Base-by-base conservation (phyloP, 1,284 basidiomycete genomes). In the Melampsora larici-populina region DNA sequence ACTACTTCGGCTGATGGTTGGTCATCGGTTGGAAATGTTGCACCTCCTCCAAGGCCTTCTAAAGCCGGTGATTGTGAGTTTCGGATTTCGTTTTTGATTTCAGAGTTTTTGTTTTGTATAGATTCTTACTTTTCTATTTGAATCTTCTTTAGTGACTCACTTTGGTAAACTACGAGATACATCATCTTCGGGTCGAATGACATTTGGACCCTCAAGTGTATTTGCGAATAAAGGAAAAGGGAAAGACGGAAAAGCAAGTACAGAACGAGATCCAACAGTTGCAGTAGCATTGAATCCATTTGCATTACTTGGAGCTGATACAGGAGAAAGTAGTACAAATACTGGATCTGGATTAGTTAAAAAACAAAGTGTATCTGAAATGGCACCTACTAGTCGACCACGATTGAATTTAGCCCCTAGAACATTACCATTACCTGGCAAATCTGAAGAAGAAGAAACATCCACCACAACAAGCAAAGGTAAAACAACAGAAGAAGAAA, bases 1-100 rank as follows among this genome's bases (percentile, higher is more conserved):
- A 33, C 62, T 9, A 43, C 49, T 26, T 21, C 46, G 6, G 67
- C 51, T 15, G 74, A 70, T 51, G 67, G 74, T 31, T 77, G 74
- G 74, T 70, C 60, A 17, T 58, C 74, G 5, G 67, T 77, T 48
- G 65, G 65, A 17, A 33, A 21, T 24, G 40, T 64, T n/a, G 74
- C 74, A 21, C 73, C 73, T 36, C 63, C 65, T 60, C 66, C 74
- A 33, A 49, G 67, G 7, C 74, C 67, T 9, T 63, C 74, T 6
- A 77, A 77, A 70, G 74, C 74, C 21, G 74, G 74, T 48, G 74
- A 77, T 36, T 40, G 74, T 77, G 21, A 69, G 74, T 77, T 18
- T 49, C 8, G 21, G 29, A 21, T n/a, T 36, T 33, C 40, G 6
- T 49, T 36, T 24, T 21, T 5, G 33, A 29, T 24, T 24, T 33